A percentile compares a stretch with the other conserved stretches of the same genome.
These are phyloP conservation scores for Aechmea fasciata DNA, from an alignment of 176 grass and related monocot species.

Conservation along the genomic window DNA sequence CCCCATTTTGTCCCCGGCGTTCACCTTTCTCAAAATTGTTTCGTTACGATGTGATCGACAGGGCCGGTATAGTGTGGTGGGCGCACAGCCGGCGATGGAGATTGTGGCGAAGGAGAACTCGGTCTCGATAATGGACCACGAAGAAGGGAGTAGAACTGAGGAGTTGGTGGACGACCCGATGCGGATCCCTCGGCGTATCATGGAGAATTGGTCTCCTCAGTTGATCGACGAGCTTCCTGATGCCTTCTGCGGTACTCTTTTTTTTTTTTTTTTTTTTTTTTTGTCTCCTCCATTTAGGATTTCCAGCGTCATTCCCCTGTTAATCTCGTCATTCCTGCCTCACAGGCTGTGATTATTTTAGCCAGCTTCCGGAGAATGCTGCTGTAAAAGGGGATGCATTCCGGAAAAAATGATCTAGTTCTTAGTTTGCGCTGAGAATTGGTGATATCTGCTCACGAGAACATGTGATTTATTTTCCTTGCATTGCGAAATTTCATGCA, in stretches of 20 bases:
- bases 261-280: not conserved
- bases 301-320: not conserved
- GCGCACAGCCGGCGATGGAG: slow-evolving; percentile 18
- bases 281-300: not conserved
- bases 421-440: not conserved
- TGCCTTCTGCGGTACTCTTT: slow-evolving; percentile 29
- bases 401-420: not conserved
- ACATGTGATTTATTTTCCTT: too few species aligned
- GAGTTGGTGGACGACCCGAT: slow-evolving; percentile 57
- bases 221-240: slow-evolving; percentile 52
- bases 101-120: slow-evolving; percentile 18
- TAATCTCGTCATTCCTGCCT: not conserved
- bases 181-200: slow-evolving; percentile 49
- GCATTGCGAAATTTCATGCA: too few species aligned
- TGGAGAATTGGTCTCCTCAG: slow-evolving; percentile 58
- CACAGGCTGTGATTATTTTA: not conserved
- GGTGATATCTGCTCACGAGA: not conserved
- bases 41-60: not conserved
- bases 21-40: slow-evolving; percentile 4
- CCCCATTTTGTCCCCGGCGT: too few species aligned
- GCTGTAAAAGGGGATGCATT: not conserved
- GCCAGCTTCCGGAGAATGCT: not conserved
- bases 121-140: slow-evolving; percentile 24
- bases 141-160: slow-evolving; percentile 39
- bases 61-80: slow-evolving; percentile 15